Evolutionary conservation across 2,329 filamentous ascomycete genomes (phyloP), one percentile per base, ranked within the genome.

Genomic region (Aureobasidium sp.): DNA sequence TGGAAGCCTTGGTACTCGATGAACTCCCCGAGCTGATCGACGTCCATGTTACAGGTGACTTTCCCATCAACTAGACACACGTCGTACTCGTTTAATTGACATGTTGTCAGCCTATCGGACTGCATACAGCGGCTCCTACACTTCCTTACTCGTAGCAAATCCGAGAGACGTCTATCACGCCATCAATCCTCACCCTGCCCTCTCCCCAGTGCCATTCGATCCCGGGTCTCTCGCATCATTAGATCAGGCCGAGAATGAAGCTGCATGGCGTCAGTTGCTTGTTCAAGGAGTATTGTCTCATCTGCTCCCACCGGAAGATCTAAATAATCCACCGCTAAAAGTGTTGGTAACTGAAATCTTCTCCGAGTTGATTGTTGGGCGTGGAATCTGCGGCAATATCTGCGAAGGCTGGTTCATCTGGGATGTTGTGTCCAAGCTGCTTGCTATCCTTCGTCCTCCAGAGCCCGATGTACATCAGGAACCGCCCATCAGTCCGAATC

Each of bases 341-440:
- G 83, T 90, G 39, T 80, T 99, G 65, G 88, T 97, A 65, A 86
- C 87, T 61, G 91, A 97, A 75, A 89, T 97, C 66, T 81, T 97
- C 65, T 90, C 91, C 7, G 91, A 97, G 75, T 86, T 96, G 72
- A 90, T 97, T 65, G 80, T 99, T 66, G 90, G 90, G 65, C 91
- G 90, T 68, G 83, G 88, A 63, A 80, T 97, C 68, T 86, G 87
- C 69, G 89, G 87, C 69, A 95, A 88, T 73, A 82, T 89, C 44
- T 91, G 89, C 67, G 87, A 97, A 75, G 89, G 90, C 27, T 95
- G 90, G 90, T 83, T 97, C 70, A 75, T 97, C 67, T 96, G 88
- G 84, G 91, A 96, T 73, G 82, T 85, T 63, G 83, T 96, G 64
- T 88, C 87, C 67, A 95, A 93, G 71, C 75, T 88, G 64, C 82